Percentiles rank a stretch among this genome's conserved stretches.
Evolutionary conservation across 2,329 filamentous ascomycete species (phyloP).

Genomic region (Paraphoma sp.): DNA sequence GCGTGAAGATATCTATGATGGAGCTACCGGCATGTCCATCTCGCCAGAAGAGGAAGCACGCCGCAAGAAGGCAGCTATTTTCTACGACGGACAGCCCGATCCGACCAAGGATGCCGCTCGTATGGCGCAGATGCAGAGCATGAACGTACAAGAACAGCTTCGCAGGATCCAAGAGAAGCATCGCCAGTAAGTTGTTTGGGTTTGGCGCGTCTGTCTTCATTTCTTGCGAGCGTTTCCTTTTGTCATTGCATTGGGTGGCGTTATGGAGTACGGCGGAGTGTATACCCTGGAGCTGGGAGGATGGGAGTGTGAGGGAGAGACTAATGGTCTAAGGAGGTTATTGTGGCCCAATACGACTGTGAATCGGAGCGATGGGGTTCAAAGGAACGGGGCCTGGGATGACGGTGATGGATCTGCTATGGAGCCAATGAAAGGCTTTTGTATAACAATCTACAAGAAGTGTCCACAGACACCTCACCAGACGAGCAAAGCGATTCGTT

Average conservation of each 20-base stretch:
- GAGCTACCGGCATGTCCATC: slow-evolving; percentile 69
- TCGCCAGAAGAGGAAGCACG: slow-evolving; percentile 76
- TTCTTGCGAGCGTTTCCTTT: not conserved
- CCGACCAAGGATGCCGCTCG: slow-evolving; percentile 61
- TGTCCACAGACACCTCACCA: too few relatives aligned
- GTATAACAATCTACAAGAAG: too few relatives aligned
- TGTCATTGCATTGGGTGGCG: slow-evolving; percentile 23
- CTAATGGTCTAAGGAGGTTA: not conserved
- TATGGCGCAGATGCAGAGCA: slow-evolving; percentile 59
- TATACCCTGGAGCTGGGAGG: slow-evolving; percentile 1
- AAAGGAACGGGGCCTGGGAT: too few relatives aligned
- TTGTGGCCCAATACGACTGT: not conserved
- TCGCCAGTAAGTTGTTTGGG: slow-evolving; percentile 25
- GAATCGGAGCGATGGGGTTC: not conserved
- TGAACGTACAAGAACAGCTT: slow-evolving; percentile 86
- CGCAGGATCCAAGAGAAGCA: slow-evolving; percentile 68
- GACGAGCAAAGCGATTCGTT: too few relatives aligned
- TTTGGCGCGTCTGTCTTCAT: too few relatives aligned
- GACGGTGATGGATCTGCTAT: too few relatives aligned
- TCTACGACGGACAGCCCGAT: slow-evolving; percentile 70
- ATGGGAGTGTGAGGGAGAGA: not conserved
- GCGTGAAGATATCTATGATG: slow-evolving; percentile 85
- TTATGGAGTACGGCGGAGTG: slow-evolving; percentile 11
- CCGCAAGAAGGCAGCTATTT: slow-evolving; percentile 75
- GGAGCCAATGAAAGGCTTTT: too few relatives aligned